These are phyloP conservation scores for Panicum virgatum DNA, from an alignment of 202 grass and related monocot genomes.

Conservation along the genomic window DNA sequence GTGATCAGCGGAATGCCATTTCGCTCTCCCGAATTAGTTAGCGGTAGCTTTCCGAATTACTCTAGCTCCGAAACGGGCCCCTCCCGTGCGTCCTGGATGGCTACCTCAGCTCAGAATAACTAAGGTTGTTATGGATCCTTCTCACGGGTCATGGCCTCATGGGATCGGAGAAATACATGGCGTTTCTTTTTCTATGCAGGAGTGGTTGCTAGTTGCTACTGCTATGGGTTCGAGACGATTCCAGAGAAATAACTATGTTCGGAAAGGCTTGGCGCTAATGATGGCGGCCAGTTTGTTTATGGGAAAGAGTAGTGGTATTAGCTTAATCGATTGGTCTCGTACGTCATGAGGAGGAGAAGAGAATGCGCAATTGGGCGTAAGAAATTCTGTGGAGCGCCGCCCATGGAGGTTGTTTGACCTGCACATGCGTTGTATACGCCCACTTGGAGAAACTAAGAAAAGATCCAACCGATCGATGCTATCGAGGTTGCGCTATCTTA, in stretches of 20 bases:
- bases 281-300: conserved; percentile 34
- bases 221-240: conserved; percentile 42
- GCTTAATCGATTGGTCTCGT: conserved; percentile 27
- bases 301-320: not conserved
- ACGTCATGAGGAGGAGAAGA: conserved; percentile 26
- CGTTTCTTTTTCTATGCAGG: not conserved
- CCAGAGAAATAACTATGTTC: conserved; percentile 41
- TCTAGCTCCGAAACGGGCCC: not conserved
- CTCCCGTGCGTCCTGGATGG: not conserved
- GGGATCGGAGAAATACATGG: not conserved
- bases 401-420: conserved; percentile 35
- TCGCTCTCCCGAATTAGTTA: conserved; percentile 10
- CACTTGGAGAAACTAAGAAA: conserved; percentile 40
- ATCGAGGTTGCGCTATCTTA: not conserved
- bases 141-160: no score
- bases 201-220: conserved; percentile 41
- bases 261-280: conserved; percentile 27
- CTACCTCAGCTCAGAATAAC: conserved; percentile 31
- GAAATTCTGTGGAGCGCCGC: conserved; percentile 29
- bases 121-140: not conserved
- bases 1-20: not conserved
- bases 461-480: conserved; percentile 5
- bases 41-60: conserved; percentile 39
- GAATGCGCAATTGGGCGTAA: conserved; percentile 35
- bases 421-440: conserved; percentile 27